Percentiles rank a stretch among this genome's conserved stretches.
Conservation (phyloP, 371 early-diverging fungal species). For the Mucor circinelloides region DNA sequence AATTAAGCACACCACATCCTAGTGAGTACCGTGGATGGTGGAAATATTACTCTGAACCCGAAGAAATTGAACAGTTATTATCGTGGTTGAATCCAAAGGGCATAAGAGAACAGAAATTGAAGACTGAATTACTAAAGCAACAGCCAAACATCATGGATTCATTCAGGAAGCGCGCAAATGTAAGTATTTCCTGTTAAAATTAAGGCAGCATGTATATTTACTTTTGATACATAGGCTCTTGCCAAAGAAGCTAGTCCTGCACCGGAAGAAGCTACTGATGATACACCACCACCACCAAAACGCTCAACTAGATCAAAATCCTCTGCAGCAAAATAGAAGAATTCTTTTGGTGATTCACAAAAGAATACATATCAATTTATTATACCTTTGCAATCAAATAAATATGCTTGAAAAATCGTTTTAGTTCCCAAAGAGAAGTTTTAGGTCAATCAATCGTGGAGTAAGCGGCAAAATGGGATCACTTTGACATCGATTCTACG, state of each 20-base stretch:
- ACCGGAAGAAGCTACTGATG: neutral
- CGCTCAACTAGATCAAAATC: neutral
- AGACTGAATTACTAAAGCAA: constrained; percentile 40
- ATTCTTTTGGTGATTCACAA: neutral
- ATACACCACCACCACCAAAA: neutral
- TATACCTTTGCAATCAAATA: neutral
- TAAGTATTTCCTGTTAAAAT: neutral
- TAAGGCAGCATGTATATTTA: too few species aligned
- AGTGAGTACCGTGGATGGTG: constrained; percentile 40
- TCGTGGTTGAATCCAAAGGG: constrained; percentile 55
- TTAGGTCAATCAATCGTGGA: too few species aligned
- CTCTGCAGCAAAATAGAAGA: neutral
- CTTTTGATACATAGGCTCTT: neutral
- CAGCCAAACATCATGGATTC: constrained; percentile 40
- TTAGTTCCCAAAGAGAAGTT: too few species aligned
- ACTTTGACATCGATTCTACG: too few species aligned
- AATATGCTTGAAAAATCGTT: neutral
- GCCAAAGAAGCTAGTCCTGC: neutral
- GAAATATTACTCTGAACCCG: constrained; percentile 52
- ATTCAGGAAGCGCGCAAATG: constrained; percentile 42
- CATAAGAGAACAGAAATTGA: constrained; percentile 41
- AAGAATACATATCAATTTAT: neutral
- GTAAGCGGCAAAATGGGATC: too few species aligned
- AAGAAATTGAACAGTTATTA: constrained; percentile 49
- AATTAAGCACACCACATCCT: constrained; percentile 9